Evolutionary conservation across 2,329 filamentous ascomycete species (phyloP).

Genomic region (Xylaria arbuscula): DNA sequence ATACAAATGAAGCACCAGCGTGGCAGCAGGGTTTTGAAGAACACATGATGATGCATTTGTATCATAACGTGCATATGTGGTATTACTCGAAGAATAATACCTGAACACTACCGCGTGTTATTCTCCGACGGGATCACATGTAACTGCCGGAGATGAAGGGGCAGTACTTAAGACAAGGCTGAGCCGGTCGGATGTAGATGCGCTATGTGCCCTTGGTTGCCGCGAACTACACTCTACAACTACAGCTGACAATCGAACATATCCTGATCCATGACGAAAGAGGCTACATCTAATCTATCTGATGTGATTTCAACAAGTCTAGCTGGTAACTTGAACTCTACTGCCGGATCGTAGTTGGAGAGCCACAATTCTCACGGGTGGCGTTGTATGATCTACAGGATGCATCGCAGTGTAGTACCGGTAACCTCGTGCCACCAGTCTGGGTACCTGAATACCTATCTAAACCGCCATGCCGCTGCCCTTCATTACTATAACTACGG

Average conservation of each 20-base stretch:
- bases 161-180: neutral
- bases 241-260: neutral
- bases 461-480: neutral
- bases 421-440: neutral
- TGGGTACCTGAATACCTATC: neutral
- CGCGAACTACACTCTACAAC: neutral
- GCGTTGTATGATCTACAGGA: neutral
- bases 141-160: neutral
- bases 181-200: neutral
- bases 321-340: too few species aligned
- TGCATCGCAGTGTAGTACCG: neutral
- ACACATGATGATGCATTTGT: neutral
- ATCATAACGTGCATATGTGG: neutral
- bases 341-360: too few species aligned
- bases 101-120: neutral
- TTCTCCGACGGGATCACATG: neutral
- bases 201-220: neutral
- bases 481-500: neutral
- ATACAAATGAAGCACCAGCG: neutral
- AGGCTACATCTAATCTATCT: neutral
- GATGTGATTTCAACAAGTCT: neutral
- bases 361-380: neutral
- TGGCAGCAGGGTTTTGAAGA: neutral
- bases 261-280: neutral
- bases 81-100: neutral